These are phyloP conservation scores for Hericium coralloides DNA, from an alignment of 768 basidiomycete genomes.

Conservation along the genomic window DNA sequence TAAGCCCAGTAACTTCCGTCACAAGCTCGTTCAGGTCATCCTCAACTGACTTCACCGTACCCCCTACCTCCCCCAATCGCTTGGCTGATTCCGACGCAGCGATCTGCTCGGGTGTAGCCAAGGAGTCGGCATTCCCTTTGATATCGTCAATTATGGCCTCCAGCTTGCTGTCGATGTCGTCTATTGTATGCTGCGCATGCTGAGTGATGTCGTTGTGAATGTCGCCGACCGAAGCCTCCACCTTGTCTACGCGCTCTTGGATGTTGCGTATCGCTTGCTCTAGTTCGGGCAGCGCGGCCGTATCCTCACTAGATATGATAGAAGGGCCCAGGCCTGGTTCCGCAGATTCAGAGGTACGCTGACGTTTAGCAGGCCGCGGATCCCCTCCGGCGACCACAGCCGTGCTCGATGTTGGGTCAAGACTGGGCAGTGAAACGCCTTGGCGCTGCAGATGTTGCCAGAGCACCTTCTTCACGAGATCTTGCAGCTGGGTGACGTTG, in stretches of 20 bases:
- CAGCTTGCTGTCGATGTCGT: constrained; percentile 7
- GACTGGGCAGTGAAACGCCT: neutral
- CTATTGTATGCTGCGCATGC: constrained; percentile 5
- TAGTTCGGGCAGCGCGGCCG: neutral
- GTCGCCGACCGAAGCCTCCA: constrained; percentile 9
- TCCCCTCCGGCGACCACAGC: neutral
- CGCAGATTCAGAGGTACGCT: neutral
- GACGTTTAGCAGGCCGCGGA: constrained; percentile 2
- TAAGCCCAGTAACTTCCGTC: constrained; percentile 7
- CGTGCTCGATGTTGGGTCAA: neutral
- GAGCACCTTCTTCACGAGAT: constrained; percentile 4
- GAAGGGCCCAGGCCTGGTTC: neutral
- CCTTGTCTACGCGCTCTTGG: constrained; percentile 4
- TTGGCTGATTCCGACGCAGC: neutral
- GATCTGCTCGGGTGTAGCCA: neutral
- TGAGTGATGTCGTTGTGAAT: constrained; percentile 12
- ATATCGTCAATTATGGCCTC: constrained; percentile 14
- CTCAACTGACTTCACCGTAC: constrained; percentile 4
- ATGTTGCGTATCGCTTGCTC: constrained; percentile 6
- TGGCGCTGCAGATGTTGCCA: neutral
- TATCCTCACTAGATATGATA: neutral
- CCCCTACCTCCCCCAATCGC: constrained; percentile 2
- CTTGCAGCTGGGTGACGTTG: constrained; percentile 11
- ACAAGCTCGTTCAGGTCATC: constrained; percentile 9
- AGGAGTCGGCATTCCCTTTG: neutral